phyloP scores from a whole-genome alignment of 1,139 yeast species.

The Suhomyces taliae region DNA sequence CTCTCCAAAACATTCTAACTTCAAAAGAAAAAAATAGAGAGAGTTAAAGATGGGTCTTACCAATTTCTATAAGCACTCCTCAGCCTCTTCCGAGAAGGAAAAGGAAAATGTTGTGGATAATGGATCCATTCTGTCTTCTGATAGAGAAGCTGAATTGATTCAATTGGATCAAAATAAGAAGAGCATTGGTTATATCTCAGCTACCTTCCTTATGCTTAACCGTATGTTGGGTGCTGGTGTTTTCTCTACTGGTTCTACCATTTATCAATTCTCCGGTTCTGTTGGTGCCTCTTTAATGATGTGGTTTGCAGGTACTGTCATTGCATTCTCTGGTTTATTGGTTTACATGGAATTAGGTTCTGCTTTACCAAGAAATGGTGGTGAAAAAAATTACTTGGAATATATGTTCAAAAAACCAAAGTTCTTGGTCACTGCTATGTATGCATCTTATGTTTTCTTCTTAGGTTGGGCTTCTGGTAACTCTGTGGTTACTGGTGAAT shows the following conservation, averaged over 20 bases:
- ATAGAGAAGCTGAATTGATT: conserved; percentile 32
- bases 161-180: conserved; percentile 54
- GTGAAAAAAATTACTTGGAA: conserved; percentile 82
- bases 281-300: conserved; percentile 71
- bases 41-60: conserved; percentile 14
- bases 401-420: conserved; percentile 68
- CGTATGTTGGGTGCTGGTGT: conserved; percentile 90
- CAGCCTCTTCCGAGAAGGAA: conserved; percentile 13
- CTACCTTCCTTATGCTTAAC: conserved; percentile 69
- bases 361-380: conserved; percentile 83
- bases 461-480: conserved; percentile 88
- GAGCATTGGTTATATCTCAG: conserved; percentile 66
- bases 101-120: conserved; percentile 12
- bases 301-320: conserved; percentile 77
- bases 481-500: conserved; percentile 52
- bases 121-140: conserved; percentile 21
- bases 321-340: conserved; percentile 71
- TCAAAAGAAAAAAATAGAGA: too few relatives aligned
- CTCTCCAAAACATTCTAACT: too few relatives aligned
- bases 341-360: conserved; percentile 86
- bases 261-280: conserved; percentile 66
- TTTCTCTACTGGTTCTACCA: conserved; percentile 81
- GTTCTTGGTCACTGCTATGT: conserved; percentile 70
- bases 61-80: conserved; percentile 12
- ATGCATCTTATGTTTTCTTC: conserved; percentile 72